These are phyloP conservation scores for Lachnellula arida DNA, from an alignment of 2,329 filamentous ascomycete genomes.

Conservation along the genomic window DNA sequence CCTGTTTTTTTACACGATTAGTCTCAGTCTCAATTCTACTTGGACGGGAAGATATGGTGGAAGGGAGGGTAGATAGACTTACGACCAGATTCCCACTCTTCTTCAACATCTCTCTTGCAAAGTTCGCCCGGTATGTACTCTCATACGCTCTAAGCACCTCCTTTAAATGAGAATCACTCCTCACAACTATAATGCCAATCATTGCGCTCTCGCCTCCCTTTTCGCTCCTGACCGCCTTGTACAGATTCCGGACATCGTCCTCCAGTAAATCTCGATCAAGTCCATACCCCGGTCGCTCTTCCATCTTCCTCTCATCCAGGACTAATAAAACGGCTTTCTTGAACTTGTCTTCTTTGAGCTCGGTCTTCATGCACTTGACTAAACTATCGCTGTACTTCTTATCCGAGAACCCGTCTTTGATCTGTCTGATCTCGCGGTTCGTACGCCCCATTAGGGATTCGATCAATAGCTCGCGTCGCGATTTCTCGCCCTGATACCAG, in stretches of 20 bases:
- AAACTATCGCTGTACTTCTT: conserved; percentile 86
- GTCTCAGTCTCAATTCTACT: background rate
- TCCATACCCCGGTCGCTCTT: conserved; percentile 47
- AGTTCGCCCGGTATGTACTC: conserved; percentile 67
- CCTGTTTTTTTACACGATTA: conserved; percentile 47
- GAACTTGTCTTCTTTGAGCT: conserved; percentile 95
- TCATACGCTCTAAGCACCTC: conserved; percentile 79
- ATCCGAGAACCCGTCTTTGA: conserved; percentile 85
- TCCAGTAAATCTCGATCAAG: conserved; percentile 48
- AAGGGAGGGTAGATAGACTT: conserved; percentile 43
- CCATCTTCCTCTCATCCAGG: conserved; percentile 77
- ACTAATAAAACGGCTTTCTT: conserved; percentile 80
- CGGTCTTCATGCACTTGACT: conserved; percentile 80
- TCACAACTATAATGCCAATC: conserved; percentile 74
- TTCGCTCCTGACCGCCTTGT: conserved; percentile 62
- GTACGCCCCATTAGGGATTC: conserved; percentile 86
- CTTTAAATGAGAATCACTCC: conserved; percentile 76
- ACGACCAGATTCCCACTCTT: conserved; percentile 93
- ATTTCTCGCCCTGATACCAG: conserved; percentile 88
- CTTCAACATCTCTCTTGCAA: conserved; percentile 78
- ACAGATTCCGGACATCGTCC: conserved; percentile 68
- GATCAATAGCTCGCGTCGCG: conserved; percentile 82
- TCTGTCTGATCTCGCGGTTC: conserved; percentile 79
- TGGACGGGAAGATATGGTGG: background rate
- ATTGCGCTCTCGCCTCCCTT: conserved; percentile 85